A percentile compares a stretch with the other conserved stretches of the same genome.
Conservation (phyloP, 208 protist genomes). For the Crithidia bombi region DNA sequence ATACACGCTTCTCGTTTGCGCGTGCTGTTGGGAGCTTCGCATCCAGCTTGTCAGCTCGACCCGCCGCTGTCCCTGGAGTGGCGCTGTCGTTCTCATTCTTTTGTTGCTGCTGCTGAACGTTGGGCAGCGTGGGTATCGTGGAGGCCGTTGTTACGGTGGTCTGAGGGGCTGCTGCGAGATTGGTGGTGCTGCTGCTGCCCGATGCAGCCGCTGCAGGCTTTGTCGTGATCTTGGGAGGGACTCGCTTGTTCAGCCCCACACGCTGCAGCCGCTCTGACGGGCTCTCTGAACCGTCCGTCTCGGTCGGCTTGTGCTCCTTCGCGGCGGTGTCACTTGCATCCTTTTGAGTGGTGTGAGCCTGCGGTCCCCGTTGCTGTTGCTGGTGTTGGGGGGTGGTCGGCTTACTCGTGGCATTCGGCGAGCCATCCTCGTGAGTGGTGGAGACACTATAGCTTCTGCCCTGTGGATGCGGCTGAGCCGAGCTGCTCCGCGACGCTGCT, state of each 20-base stretch:
- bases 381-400: background rate
- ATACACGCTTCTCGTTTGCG: background rate
- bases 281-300: background rate
- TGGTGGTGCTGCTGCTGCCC: background rate
- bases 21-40: slow-evolving; percentile 4
- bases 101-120: background rate
- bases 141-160: background rate
- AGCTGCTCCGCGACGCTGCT: background rate
- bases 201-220: background rate
- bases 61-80: background rate
- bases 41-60: background rate
- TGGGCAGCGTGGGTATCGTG: slow-evolving; percentile 4
- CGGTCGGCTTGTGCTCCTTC: background rate
- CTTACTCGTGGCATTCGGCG: background rate
- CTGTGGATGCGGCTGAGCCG: slow-evolving; percentile 2
- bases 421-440: background rate
- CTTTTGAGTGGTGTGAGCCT: background rate
- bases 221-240: slow-evolving; percentile 12
- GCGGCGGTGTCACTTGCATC: background rate
- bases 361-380: background rate
- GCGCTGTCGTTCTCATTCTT: no score
- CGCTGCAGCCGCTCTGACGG: slow-evolving; percentile 13
- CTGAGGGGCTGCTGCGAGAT: background rate
- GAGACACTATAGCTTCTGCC: background rate
- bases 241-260: background rate